Conservation (phyloP, 257 asterid species). For the Nicotiana otophora region DNA sequence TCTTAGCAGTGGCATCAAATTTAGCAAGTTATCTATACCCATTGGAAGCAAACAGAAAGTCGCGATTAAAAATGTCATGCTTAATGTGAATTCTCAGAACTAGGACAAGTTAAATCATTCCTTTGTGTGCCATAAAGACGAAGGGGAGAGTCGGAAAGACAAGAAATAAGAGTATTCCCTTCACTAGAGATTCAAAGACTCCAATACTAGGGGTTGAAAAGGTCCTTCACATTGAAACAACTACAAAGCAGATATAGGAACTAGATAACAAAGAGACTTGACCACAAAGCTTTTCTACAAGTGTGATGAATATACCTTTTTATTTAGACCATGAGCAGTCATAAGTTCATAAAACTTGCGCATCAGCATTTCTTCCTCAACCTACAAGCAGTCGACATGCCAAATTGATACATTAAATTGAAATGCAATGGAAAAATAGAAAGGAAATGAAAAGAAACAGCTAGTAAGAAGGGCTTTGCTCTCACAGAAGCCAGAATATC, state of each 20-base stretch:
- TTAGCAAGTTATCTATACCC: not conserved
- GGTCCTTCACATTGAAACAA: not conserved
- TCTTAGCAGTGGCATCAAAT: not conserved
- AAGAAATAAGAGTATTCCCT: not conserved
- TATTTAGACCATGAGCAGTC: slow-evolving; percentile 54
- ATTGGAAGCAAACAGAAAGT: not conserved
- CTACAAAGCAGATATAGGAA: not conserved
- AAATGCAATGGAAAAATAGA: not conserved
- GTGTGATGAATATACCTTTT: slow-evolving; percentile 30
- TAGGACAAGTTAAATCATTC: not conserved
- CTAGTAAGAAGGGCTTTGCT: not conserved
- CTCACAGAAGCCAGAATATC: too few relatives aligned
- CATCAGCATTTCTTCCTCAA: slow-evolving; percentile 94
- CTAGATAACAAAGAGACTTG: not conserved
- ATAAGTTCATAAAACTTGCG: slow-evolving; percentile 76
- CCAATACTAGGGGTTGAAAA: not conserved
- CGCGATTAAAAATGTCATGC: not conserved
- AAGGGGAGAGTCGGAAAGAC: not conserved
- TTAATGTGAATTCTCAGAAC: not conserved
- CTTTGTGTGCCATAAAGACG: too few relatives aligned
- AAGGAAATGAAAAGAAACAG: not conserved
- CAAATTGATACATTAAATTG: not conserved
- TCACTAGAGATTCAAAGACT: not conserved
- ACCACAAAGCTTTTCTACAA: not conserved
- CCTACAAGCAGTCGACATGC: slow-evolving; percentile 33